Percentiles rank a stretch among this genome's conserved stretches.
Conservation (phyloP, 768 basidiomycete species). For the Trametes cubensis region DNA sequence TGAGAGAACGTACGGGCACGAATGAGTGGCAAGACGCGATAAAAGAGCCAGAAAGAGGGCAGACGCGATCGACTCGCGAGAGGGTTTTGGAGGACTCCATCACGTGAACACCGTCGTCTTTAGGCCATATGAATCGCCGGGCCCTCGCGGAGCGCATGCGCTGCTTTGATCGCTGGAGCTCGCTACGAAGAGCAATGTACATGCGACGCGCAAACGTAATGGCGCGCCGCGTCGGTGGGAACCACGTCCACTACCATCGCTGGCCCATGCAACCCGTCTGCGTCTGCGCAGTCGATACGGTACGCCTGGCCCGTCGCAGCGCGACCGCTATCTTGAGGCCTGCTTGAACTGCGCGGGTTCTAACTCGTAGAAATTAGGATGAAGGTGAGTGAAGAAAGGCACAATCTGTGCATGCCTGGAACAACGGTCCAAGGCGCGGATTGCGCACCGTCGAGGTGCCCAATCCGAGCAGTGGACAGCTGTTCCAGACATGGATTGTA, state of each 20-base stretch:
- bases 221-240: neutral
- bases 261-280: too few relatives aligned
- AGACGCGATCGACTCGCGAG: neutral
- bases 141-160: neutral
- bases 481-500: constrained; percentile 10
- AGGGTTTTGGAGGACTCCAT: constrained; percentile 1
- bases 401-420: neutral
- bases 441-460: constrained; percentile 7
- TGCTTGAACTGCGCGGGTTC: too few relatives aligned
- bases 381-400: neutral
- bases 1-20: neutral
- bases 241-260: neutral
- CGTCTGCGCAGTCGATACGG: too few relatives aligned
- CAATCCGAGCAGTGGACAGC: constrained; percentile 11
- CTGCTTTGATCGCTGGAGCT: constrained; percentile 5
- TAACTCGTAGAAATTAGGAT: neutral
- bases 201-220: neutral
- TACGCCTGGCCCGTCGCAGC: neutral
- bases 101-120: constrained; percentile 6
- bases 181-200: constrained; percentile 2
- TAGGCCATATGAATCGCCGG: neutral
- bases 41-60: neutral
- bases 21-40: neutral
- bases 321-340: neutral
- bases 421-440: constrained; percentile 14